Conservation (phyloP, 192 early-diverging fungal genomes). For the Dissophora globulifera region DNA sequence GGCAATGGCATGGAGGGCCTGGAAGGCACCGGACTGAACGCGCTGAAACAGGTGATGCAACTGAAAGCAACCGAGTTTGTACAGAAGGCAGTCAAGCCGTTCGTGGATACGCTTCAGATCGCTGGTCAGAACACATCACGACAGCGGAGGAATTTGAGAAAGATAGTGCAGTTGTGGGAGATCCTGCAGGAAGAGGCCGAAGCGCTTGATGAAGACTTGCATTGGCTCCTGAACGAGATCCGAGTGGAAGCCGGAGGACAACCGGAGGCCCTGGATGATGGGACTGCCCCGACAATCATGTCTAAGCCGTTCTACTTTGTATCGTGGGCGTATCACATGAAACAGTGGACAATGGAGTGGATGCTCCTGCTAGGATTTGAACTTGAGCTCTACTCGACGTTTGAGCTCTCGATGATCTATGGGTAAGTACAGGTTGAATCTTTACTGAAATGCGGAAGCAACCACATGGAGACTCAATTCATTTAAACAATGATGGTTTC, state of each 20-base stretch:
- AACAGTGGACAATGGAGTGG: slow-evolving; percentile 65
- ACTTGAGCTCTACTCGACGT: slow-evolving; percentile 70
- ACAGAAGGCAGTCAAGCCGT: slow-evolving; percentile 55
- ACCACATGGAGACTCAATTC: no score
- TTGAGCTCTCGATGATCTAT: slow-evolving; percentile 73
- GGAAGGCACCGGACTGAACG: neutral
- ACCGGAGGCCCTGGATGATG: no score
- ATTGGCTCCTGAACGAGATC: slow-evolving; percentile 12
- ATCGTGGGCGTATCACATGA: slow-evolving; percentile 72
- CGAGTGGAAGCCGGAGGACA: neutral
- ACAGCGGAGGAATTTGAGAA: slow-evolving; percentile 67
- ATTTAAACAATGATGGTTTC: no score
- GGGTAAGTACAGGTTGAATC: slow-evolving; percentile 55
- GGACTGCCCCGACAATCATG: no score
- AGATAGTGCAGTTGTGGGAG: slow-evolving; percentile 69
- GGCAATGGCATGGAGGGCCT: neutral
- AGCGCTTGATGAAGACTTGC: slow-evolving; percentile 31
- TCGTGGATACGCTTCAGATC: slow-evolving; percentile 63
- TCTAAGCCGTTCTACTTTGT: slow-evolving; percentile 64
- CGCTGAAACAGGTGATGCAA: slow-evolving; percentile 15
- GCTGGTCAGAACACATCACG: slow-evolving; percentile 71
- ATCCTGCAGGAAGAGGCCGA: slow-evolving; percentile 62
- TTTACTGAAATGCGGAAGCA: neutral
- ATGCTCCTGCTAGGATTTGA: slow-evolving; percentile 72
- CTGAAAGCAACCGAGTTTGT: slow-evolving; percentile 12